These are phyloP conservation scores for Ilex paraguariensis DNA, from an alignment of 305 asterid species.

Conservation along the genomic window DNA sequence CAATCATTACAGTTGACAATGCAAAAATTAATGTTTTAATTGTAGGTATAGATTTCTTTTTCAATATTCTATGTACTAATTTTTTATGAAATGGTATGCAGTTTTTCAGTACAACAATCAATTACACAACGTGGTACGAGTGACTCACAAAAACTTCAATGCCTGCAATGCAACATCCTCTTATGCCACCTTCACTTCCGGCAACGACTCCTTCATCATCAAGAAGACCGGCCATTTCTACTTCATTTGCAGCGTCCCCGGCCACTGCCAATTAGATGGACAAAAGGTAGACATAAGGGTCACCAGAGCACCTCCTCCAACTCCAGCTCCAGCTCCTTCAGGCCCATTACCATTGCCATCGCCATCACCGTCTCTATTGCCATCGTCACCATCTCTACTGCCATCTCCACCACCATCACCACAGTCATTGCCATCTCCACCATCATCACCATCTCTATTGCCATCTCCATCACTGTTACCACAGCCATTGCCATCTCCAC, in stretches of 20 bases:
- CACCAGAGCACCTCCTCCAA: neutral
- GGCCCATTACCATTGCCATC: neutral
- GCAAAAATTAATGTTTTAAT: too few relatives aligned
- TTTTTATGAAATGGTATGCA: neutral
- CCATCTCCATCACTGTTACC: too few relatives aligned
- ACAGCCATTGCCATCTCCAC: neutral
- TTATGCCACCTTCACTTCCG: conserved; percentile 13
- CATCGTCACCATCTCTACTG: neutral
- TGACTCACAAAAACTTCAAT: conserved; percentile 9
- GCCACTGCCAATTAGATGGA: conserved; percentile 16
- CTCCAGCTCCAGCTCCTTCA: too few relatives aligned
- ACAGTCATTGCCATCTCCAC: too few relatives aligned
- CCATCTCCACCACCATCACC: too few relatives aligned
- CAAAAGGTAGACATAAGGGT: conserved; percentile 16
- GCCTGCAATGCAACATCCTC: conserved; percentile 11
- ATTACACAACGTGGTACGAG: conserved; percentile 15
- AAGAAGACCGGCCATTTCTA: conserved; percentile 14
- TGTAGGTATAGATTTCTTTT: too few relatives aligned
- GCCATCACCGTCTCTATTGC: neutral
- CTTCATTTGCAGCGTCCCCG: conserved; percentile 12
- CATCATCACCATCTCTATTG: too few relatives aligned
- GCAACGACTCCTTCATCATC: conserved; percentile 14
- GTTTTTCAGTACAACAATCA: conserved; percentile 15
- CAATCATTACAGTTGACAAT: too few relatives aligned
- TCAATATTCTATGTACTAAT: too few relatives aligned